A percentile compares a stretch with the other conserved stretches of the same genome.
These are phyloP conservation scores for Arxiozyma slooffiae DNA, from an alignment of 1,139 yeast genomes.

Conservation along the genomic window DNA sequence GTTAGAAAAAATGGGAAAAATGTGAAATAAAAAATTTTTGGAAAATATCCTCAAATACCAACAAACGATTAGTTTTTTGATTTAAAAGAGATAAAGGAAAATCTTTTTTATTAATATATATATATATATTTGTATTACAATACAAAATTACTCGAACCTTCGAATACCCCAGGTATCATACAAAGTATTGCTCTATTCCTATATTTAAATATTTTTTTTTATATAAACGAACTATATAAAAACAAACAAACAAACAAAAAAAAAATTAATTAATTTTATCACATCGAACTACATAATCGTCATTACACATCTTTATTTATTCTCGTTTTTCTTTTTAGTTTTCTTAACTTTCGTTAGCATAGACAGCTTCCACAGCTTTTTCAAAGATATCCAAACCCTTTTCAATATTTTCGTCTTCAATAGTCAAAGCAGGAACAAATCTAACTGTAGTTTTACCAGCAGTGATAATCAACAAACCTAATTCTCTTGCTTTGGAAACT, in stretches of 20 bases:
- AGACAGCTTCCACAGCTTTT: conserved; percentile 37
- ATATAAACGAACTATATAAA: too few relatives aligned
- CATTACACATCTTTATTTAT: neutral
- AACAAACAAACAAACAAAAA: too few relatives aligned
- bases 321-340: neutral
- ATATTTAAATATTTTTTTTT: too few relatives aligned
- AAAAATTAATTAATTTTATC: neutral
- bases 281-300: too few relatives aligned
- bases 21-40: too few relatives aligned
- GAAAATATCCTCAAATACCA: too few relatives aligned
- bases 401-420: conserved; percentile 55
- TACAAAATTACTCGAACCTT: neutral
- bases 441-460: conserved; percentile 89
- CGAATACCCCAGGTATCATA: neutral
- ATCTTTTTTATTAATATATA: too few relatives aligned
- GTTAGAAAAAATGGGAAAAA: too few relatives aligned
- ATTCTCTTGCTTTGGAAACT: conserved; percentile 58
- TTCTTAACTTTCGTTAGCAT: conserved; percentile 7
- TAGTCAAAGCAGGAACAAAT: conserved; percentile 85
- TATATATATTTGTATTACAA: too few relatives aligned
- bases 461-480: conserved; percentile 73
- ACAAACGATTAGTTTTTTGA: too few relatives aligned
- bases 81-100: too few relatives aligned
- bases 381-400: conserved; percentile 65
- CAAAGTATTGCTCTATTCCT: too few relatives aligned